Base-by-base conservation (phyloP, 345 rosid genomes). In the Brassica juncea region DNA sequence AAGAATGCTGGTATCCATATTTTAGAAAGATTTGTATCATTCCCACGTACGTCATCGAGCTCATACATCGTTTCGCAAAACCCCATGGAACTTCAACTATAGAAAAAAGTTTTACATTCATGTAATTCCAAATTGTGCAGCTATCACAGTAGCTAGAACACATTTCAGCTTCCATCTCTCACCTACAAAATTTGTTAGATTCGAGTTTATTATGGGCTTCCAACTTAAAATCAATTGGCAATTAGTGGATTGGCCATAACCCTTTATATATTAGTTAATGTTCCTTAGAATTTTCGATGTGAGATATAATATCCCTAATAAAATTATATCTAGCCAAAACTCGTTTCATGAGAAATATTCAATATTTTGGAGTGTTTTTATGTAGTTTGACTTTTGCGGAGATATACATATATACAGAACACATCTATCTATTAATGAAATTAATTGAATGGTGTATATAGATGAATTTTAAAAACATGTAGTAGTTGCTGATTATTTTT, bases 21-120 rank as follows among this genome's bases (percentile, higher is more conserved):
- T 11, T 19, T 69, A 58, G 30, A 76, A 76, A 42, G 32, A 42
- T 59, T 62, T 70, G 42, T 76, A 76, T 70, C 64, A 49, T 70
- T 49, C 71, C 75, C 80, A 77, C 80, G 80, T 68, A 68, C 62
- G 80, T 69, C 74, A 68, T 76, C 52, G 80, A 76, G 80, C 74
- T 59, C 61, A 76, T 70, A 70, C 39, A 70, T 70, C 16, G 42
- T 21, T 63, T 70, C 23, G 55, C 65, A 23, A 59, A 70, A 34
- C 75, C 65, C 65, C 34, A 47, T n/a, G 54, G 57, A 52, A n/a
- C 49, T 25, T 60, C 39, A 72, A 10, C 62, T 39, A 66, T 54
- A 32, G 34, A 74, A 47, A 11, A 65, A 12, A 23, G 52, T 52
- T 74, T 66, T n/a, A 15, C 73, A 68, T 68, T 76, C 44, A 57